Evolutionary conservation across 129 eudicot genomes (phyloP).

Genomic region (Daucus carota): DNA sequence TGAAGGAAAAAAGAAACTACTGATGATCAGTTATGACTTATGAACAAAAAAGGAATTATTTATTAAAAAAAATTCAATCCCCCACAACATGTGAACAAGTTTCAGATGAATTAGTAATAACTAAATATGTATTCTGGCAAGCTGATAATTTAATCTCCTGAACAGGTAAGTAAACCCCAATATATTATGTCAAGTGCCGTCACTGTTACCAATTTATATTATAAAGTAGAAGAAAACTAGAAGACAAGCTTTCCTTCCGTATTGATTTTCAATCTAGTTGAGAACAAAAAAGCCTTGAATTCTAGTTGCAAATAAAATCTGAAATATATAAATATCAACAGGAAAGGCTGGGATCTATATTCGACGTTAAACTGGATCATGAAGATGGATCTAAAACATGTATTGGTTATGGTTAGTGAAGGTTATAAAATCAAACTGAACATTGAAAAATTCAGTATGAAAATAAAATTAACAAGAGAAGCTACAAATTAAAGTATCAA

Average conservation of each 20-base stretch:
- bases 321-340: background rate
- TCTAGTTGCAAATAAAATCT: background rate
- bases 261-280: background rate
- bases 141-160: background rate
- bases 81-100: background rate
- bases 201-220: background rate
- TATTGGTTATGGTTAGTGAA: background rate
- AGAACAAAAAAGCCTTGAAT: background rate
- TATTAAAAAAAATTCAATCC: background rate
- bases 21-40: background rate
- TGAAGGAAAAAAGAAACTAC: background rate
- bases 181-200: background rate
- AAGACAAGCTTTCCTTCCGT: background rate
- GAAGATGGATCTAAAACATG: background rate
- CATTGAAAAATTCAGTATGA: background rate
- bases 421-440: background rate
- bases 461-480: background rate
- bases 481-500: slow-evolving; percentile 9
- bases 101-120: background rate
- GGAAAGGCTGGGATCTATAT: background rate
- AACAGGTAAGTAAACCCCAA: background rate
- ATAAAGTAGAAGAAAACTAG: background rate
- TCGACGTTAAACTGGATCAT: background rate
- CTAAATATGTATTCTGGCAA: background rate
- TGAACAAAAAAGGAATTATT: too few relatives aligned